Evolutionary conservation across 306 rosid genomes (phyloP).

Genomic region (Benincasa hispida): DNA sequence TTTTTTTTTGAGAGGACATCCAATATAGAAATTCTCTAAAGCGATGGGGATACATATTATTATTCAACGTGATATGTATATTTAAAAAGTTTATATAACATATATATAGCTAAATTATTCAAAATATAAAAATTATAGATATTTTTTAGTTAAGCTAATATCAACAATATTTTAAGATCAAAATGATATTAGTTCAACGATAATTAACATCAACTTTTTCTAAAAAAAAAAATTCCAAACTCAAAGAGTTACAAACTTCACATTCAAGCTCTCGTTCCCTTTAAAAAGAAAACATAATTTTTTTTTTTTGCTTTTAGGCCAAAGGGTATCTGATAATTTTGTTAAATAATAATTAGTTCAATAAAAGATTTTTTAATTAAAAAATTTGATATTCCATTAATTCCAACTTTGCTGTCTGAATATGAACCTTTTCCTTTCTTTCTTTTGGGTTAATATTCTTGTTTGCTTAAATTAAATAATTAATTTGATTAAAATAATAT

Average conservation of each 20-base stretch:
- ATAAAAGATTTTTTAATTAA: not conserved
- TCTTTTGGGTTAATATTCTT: not conserved
- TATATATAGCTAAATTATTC: not conserved
- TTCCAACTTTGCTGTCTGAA: not conserved
- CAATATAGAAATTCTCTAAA: too few relatives aligned
- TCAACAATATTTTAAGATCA: not conserved
- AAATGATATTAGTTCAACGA: too few relatives aligned
- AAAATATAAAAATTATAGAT: not conserved
- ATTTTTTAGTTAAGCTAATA: not conserved
- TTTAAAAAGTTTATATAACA: not conserved
- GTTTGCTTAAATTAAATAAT: not conserved
- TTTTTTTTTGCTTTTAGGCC: not conserved
- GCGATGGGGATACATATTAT: too few relatives aligned
- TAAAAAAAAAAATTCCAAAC: not conserved
- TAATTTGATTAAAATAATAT: not conserved
- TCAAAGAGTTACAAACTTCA: not conserved
- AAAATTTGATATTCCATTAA: not conserved
- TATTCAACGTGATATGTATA: not conserved
- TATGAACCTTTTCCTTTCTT: not conserved
- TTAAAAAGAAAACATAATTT: not conserved
- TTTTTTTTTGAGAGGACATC: too few relatives aligned
- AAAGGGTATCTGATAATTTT: conserved; percentile 1
- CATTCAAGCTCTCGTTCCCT: conserved; percentile 3
- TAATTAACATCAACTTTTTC: too few relatives aligned
- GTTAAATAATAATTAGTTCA: not conserved